A percentile compares a stretch with the other conserved stretches of the same genome.
phyloP scores from a whole-genome alignment of 192 early-diverging fungal genomes.

The Dissophora ornata region DNA sequence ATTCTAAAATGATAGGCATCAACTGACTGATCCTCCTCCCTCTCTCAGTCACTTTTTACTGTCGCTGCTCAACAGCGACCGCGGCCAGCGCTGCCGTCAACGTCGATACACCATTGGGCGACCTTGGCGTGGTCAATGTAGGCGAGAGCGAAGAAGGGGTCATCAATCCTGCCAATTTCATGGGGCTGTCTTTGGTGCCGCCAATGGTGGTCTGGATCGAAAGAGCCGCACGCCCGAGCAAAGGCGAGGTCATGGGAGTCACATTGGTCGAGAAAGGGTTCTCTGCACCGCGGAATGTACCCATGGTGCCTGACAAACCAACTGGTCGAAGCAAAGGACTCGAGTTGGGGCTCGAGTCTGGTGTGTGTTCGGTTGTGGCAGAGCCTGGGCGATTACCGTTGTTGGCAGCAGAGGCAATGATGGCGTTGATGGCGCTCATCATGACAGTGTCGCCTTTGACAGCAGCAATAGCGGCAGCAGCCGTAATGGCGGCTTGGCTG shows the following conservation, averaged over 20 bases:
- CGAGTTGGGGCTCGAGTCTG: constrained; percentile 47
- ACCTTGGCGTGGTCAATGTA: constrained; percentile 19
- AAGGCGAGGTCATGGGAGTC: constrained; percentile 37
- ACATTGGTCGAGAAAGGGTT: constrained; percentile 32
- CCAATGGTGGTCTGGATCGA: constrained; percentile 43
- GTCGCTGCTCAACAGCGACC: constrained; percentile 42
- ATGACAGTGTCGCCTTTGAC: constrained; percentile 53
- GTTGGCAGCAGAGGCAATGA: constrained; percentile 44
- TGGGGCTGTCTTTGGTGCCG: constrained; percentile 2
- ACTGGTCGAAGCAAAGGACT: constrained; percentile 38
- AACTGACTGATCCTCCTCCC: too few relatives aligned
- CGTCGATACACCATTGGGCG: constrained; percentile 36
- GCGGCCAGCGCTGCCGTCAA: constrained; percentile 48
- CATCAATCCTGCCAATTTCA: constrained; percentile 32
- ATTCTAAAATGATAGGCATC: too few relatives aligned
- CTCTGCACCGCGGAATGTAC: background rate
- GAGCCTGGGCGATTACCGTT: constrained; percentile 10
- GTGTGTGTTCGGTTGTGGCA: constrained; percentile 23
- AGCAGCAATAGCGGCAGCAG: constrained; percentile 69
- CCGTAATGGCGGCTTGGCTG: constrained; percentile 66
- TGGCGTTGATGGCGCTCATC: constrained; percentile 51
- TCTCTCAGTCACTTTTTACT: too few relatives aligned
- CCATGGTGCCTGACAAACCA: background rate
- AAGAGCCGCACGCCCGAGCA: constrained; percentile 25
- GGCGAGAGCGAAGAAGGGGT: constrained; percentile 49